phyloP scores from a whole-genome alignment of 257 asterid species.

The Knoxia roxburghii region DNA sequence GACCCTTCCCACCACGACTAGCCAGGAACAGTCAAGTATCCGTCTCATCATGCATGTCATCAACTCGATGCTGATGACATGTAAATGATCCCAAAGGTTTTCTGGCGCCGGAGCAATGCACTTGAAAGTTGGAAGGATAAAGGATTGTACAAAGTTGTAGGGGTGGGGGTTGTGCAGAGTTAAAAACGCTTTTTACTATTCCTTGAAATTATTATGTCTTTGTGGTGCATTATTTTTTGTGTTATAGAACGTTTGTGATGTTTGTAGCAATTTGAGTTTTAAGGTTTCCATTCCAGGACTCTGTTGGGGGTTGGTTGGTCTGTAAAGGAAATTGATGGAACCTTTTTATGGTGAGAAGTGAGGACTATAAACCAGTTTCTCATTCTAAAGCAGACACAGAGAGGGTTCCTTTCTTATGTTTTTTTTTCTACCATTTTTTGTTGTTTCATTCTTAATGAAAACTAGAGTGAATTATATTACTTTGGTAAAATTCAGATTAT shows the following conservation, averaged over 20 bases:
- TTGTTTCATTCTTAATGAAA: no score
- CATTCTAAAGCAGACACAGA: not conserved
- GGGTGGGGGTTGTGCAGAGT: constrained; percentile 19
- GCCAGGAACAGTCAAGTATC: constrained; percentile 50
- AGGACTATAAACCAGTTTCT: not conserved
- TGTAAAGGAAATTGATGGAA: not conserved
- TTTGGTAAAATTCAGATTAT: no score
- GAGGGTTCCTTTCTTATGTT: no score
- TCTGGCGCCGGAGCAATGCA: not conserved
- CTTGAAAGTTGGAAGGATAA: not conserved
- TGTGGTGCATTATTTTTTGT: not conserved
- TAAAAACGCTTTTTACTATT: constrained; percentile 4
- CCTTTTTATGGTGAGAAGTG: constrained; percentile 12
- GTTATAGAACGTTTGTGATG: not conserved
- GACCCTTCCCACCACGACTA: constrained; percentile 43
- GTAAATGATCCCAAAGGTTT: constrained; percentile 43
- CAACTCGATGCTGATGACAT: constrained; percentile 77
- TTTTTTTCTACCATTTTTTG: no score
- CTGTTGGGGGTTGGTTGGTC: constrained; percentile 1
- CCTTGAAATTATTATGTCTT: constrained; percentile 1
- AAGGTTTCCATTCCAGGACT: not conserved
- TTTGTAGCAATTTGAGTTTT: constrained; percentile 13
- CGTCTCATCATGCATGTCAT: constrained; percentile 82
- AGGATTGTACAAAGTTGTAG: constrained; percentile 34
- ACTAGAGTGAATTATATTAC: no score